Evolutionary conservation across 2,329 filamentous ascomycete species (phyloP), one percentile per base, ranked within the genome.

Genomic region (Chaetothyriales sp.): DNA sequence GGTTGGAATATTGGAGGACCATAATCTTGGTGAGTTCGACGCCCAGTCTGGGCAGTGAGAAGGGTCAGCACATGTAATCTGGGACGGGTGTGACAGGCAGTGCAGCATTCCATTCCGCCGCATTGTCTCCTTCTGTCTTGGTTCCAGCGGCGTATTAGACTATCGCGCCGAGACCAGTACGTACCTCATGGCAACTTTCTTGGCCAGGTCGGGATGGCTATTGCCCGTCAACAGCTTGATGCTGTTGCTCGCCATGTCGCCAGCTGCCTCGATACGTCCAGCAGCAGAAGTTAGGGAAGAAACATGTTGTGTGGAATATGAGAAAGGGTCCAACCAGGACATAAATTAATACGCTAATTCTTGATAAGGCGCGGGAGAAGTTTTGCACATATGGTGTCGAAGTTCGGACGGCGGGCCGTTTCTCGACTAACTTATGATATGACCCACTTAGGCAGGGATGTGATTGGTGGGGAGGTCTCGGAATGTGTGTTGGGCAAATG

Each of bases 201-300:
- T 80, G 43, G 83, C 83, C 53, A 86, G 77, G 68, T 82, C 76
- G 5, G 83, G 82, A 65, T 86, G 83, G 67, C 81, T 85, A 72
- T 85, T 86, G 61, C 83, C 83, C 62, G 83, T 86, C 66, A 86
- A 73, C 57, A 86, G 71, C 69, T 86, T 86, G 66, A 86, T 86
- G 40, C 56, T 59, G 40, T 86, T 86, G 57, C 80, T 77, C 60
- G 82, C 77, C 83, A 86, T 86, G 54, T 47, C 28, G 46, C 28
- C 19, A 18, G 19, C 59, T 51, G 54, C 54, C 46, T 48, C 43
- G 43, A 43, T 48, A 48, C 48, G 43, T 28, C 49, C 15, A 46
- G 51, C 29, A 22, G 50, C 51, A 40, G 49, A 46, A 46, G 51
- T 55, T 53, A 61, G 49, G 52, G 59, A 57, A 45, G 53, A 53